Evolutionary conservation across 1,284 basidiomycete genomes (phyloP).

Genomic region (Cystobasidium slooffiae): DNA sequence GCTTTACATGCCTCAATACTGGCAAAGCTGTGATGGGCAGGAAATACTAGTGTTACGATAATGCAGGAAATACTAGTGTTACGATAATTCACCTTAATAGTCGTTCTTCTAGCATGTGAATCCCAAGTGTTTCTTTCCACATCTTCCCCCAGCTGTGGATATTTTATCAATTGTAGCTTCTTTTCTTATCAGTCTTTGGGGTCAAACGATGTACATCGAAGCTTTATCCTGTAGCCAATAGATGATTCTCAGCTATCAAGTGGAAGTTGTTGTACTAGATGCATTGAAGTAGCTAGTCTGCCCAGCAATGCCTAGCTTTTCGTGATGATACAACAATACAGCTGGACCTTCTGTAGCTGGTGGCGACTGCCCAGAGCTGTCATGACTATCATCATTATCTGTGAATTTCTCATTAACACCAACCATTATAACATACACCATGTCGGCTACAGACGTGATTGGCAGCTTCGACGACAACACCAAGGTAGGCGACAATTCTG

Average conservation of each 20-base stretch:
- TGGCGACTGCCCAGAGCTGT: not conserved
- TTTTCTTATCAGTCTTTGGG: too few relatives aligned
- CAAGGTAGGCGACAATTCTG: constrained; percentile 17
- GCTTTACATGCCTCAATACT: constrained; percentile 2
- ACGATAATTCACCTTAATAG: not conserved
- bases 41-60: not conserved
- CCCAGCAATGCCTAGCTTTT: too few relatives aligned
- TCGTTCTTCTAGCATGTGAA: too few relatives aligned
- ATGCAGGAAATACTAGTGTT: not conserved
- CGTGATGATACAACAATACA: too few relatives aligned
- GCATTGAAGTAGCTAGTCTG: not conserved
- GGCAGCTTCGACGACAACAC: constrained; percentile 43
- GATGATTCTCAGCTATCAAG: not conserved
- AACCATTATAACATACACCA: not conserved
- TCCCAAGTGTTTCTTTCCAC: too few relatives aligned
- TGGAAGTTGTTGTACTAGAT: not conserved
- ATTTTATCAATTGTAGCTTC: too few relatives aligned
- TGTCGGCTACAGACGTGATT: constrained; percentile 37
- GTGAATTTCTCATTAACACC: not conserved
- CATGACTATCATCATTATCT: not conserved
- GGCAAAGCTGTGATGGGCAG: not conserved
- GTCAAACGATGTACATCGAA: too few relatives aligned
- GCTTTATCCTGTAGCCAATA: not conserved
- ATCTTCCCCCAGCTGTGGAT: too few relatives aligned
- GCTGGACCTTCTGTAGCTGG: too few relatives aligned